These are phyloP conservation scores for Torulaspora quercuum DNA, from an alignment of 805 yeast genomes.

Conservation along the genomic window DNA sequence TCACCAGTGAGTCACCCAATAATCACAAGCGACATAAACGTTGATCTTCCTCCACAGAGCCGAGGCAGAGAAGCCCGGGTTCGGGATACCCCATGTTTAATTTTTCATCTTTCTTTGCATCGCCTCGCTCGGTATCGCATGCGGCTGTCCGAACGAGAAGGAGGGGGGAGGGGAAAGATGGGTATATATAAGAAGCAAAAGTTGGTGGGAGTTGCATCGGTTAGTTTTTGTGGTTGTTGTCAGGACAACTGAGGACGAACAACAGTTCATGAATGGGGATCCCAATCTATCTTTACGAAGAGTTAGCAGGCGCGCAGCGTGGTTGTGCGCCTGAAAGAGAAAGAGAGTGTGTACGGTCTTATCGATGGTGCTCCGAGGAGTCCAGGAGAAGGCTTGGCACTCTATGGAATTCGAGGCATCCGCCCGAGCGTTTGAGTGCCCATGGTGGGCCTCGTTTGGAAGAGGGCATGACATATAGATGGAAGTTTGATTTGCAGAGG, in stretches of 20 bases:
- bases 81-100: no score
- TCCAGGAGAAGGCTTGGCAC: background rate
- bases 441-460: constrained; percentile 1
- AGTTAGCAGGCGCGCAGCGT: background rate
- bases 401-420: constrained; percentile 1
- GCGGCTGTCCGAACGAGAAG: no score
- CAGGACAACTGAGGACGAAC: background rate
- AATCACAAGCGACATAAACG: constrained; percentile 7
- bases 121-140: no score
- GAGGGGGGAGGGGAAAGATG: constrained; percentile 5
- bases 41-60: no score
- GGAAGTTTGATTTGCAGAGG: constrained; percentile 7
- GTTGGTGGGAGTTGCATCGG: background rate
- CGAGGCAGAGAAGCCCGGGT: no score
- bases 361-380: constrained; percentile 2
- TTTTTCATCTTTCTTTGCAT: no score
- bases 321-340: no score
- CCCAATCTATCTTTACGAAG: constrained; percentile 12
- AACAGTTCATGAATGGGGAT: constrained; percentile 12
- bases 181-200: constrained; percentile 3
- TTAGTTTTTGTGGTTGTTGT: background rate
- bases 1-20: constrained; percentile 8
- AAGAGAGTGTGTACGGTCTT: no score
- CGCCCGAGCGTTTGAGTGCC: no score
- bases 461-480: constrained; percentile 3